Base-by-base conservation (phyloP, 1,284 basidiomycete species). In the Dichomitus squalens region DNA sequence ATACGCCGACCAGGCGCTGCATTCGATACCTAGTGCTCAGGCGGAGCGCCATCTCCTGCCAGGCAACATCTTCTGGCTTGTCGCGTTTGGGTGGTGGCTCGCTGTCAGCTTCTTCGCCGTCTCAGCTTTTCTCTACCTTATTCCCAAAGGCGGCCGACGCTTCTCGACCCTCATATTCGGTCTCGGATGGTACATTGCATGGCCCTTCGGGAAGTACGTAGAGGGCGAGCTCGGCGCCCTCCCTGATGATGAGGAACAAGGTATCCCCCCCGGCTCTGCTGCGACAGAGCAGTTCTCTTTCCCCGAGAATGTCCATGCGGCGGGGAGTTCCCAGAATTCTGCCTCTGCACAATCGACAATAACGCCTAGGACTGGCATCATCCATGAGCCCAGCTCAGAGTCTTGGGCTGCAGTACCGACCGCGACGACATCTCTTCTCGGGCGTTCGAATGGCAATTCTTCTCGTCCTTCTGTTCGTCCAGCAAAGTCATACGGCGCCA, bases 141-240 rank as follows among this genome's bases (percentile, higher is more conserved):
- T 92, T 18, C 92, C 96, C 16, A 75, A 81, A 49, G 96, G 96
- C 14, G 93, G 95, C 18, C 84, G 80, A 53, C 86, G 87, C 43
- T 99, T 98, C 70, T 87, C 93, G 2, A 85, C 85, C n/a, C 85
- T 98, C 20, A 78, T 97, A 2, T 95, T 88, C 68, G 97, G 96
- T 21, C 77, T 99, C 11, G 96, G 93, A 1, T 96, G 95, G 88
- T 99, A 99, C 73, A 84, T 99, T 55, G 85, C 88, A 34, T 99
- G 97, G 97, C 97, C 97, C 1, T 99, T 99, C 72, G 96, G 94
- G 35, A 98, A 98, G 73, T 99, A 98, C 70, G 94, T 99, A 56
- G 96, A 98, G 73, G 93, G 95, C 5, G 90, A 92, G 59, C 71
- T 84, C 21, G 78, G 79, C 7, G 72, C 77, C 25, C 73, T 73